A percentile compares a stretch with the other conserved stretches of the same genome.
Evolutionary conservation across 2,329 filamentous ascomycete species (phyloP).

Genomic region (Trichoderma sp.): DNA sequence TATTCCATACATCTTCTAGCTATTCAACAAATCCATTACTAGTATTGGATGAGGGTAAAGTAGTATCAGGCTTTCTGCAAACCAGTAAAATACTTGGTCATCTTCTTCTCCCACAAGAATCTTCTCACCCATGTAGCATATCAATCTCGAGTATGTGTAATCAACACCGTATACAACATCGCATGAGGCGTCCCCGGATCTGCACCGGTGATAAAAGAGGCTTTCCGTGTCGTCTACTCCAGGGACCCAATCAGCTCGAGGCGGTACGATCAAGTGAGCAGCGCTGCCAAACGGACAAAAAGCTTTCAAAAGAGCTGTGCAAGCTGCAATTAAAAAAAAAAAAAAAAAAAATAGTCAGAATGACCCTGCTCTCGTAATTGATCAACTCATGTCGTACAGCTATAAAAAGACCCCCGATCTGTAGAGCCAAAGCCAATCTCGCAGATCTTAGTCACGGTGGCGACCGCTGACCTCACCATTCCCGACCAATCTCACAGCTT

Average conservation of each 20-base stretch:
- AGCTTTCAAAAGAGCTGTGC: not conserved
- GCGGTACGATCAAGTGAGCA: not conserved
- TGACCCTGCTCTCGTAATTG: not conserved
- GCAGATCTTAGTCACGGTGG: constrained; percentile 9
- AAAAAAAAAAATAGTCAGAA: not conserved
- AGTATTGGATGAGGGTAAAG: not conserved
- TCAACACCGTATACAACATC: constrained; percentile 36
- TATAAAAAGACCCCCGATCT: not conserved
- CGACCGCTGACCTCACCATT: constrained; percentile 10
- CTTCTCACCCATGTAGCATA: not conserved
- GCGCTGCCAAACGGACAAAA: not conserved
- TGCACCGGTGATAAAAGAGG: constrained; percentile 47
- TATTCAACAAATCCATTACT: not conserved
- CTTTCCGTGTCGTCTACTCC: constrained; percentile 47
- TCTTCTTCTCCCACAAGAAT: not conserved
- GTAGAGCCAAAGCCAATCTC: not conserved
- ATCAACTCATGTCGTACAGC: not conserved
- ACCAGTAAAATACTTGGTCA: not conserved
- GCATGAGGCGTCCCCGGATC: constrained; percentile 40
- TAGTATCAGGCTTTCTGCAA: not conserved
- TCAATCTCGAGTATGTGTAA: constrained; percentile 29
- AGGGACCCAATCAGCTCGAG: constrained; percentile 38
- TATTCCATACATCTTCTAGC: not conserved
- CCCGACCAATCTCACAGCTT: not conserved
- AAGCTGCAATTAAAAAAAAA: not conserved